Base-by-base conservation (phyloP, 495 filamentous ascomycete species). In the Aspergillus panamensis region DNA sequence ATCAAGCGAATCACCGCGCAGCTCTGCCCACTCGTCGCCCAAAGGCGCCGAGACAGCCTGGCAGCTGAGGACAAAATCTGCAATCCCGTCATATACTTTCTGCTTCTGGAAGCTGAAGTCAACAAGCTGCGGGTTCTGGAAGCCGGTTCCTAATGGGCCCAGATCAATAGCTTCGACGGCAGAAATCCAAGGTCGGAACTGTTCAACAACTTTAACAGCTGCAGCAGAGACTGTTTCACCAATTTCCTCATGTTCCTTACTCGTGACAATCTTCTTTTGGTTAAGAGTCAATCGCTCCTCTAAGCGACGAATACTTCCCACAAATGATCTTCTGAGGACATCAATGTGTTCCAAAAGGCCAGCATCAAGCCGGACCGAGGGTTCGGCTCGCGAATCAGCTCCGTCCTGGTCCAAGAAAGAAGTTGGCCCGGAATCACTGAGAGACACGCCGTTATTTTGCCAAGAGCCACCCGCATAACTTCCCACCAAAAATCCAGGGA, bases 21-120 rank as follows among this genome's bases (percentile, higher is more conserved):
- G 75, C 63, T 95, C 91, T 19, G 92, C 84, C 94, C 94, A 98
- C 71, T 98, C 94, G 68, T 98, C 94, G 10, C 87, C 89, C 30
- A 98, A 76, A 33, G 95, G 93, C 13, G 90, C 89, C 10, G 92
- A 87, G 10, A 97, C 86, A 8, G 85, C 84, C 69, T 97, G 93
- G 68, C 91, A 96, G 54, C 86, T 84, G 17, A 96, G 67, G 12
- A 97, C 73, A 44, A 98, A 81, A 66, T 98, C 94, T 43, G 90
- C 91, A 58, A 96, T 88, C 19, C 89, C 87, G 73, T 97, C 94
- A 68, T 97, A 97, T 32, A 95, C 74, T 57, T 86, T 84, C 67
- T 98, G 94, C 74, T 97, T 97, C 63, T 94, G 91, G 30, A 84
- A 80, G 62, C 84, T 85, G 67, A 96, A 96, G 63, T 97, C 94